Percentiles rank a stretch among this genome's conserved stretches.
Evolutionary conservation across 352 stramenopile species (phyloP).

Genomic region (Pythium vanterpoolii): DNA sequence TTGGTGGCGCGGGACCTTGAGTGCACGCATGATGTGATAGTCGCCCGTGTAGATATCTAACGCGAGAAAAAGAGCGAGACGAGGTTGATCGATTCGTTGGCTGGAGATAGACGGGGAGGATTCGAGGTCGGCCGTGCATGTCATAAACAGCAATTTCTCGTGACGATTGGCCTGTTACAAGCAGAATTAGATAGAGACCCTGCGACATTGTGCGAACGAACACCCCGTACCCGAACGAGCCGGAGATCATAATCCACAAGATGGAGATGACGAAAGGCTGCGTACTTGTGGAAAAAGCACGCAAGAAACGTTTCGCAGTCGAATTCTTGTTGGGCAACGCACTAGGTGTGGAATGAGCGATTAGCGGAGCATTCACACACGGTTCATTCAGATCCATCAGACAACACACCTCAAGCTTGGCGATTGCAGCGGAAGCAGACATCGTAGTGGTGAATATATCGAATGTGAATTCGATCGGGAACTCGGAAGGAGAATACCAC

Average conservation of each 20-base stretch:
- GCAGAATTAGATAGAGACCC: neutral
- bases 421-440: neutral
- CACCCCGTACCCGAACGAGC: slow-evolving; percentile 40
- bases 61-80: slow-evolving; percentile 41
- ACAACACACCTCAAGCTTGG: neutral
- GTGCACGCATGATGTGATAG: slow-evolving; percentile 39
- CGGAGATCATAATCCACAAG: slow-evolving; percentile 64
- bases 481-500: slow-evolving; percentile 20
- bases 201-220: neutral
- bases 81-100: slow-evolving; percentile 9
- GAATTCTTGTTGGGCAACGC: slow-evolving; percentile 43
- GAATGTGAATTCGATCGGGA: slow-evolving; percentile 12
- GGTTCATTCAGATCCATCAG: neutral
- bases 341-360: slow-evolving; percentile 21
- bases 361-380: neutral
- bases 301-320: slow-evolving; percentile 57
- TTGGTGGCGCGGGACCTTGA: slow-evolving; percentile 34
- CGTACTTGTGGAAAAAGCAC: slow-evolving; percentile 42
- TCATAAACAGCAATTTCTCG: slow-evolving; percentile 47
- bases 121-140: slow-evolving; percentile 39
- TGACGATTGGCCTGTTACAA: slow-evolving; percentile 20
- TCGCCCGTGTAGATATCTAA: slow-evolving; percentile 41
- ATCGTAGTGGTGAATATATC: neutral
- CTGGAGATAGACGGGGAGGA: slow-evolving; percentile 10
- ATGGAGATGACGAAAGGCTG: slow-evolving; percentile 32